Evolutionary conservation across 768 basidiomycete genomes (phyloP).

Genomic region (Lactarius evosmus): DNA sequence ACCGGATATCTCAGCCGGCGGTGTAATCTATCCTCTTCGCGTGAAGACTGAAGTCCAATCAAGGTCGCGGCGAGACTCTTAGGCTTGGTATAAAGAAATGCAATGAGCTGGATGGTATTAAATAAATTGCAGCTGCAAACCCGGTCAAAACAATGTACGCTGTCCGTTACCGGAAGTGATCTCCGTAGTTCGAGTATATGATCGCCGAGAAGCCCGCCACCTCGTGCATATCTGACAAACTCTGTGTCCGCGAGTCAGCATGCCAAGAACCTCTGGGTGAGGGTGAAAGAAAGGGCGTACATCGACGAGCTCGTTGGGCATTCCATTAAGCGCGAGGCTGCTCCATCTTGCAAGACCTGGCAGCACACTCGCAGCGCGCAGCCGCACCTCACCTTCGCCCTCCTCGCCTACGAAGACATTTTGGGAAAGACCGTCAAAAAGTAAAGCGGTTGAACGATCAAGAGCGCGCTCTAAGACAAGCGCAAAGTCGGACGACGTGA

Average conservation of each 20-base stretch:
- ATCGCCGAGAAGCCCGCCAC: slow-evolving; percentile 68
- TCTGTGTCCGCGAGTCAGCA: slow-evolving; percentile 39
- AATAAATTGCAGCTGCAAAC: not conserved
- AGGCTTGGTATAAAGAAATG: not conserved
- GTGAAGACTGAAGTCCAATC: not conserved
- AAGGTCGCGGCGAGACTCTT: not conserved
- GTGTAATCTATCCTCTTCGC: too few species aligned
- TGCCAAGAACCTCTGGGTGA: not conserved
- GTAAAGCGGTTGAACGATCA: slow-evolving; percentile 60
- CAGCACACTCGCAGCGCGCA: slow-evolving; percentile 74
- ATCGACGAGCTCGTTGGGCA: slow-evolving; percentile 81
- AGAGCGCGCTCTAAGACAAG: slow-evolving; percentile 70
- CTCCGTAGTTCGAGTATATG: slow-evolving; percentile 66
- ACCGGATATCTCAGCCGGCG: not conserved
- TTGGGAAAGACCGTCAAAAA: slow-evolving; percentile 61
- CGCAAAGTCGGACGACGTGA: slow-evolving; percentile 67
- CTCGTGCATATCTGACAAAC: slow-evolving; percentile 59
- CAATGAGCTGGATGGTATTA: not conserved
- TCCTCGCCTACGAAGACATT: slow-evolving; percentile 53
- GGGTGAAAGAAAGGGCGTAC: slow-evolving; percentile 44
- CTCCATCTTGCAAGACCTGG: slow-evolving; percentile 82
- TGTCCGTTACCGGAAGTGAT: slow-evolving; percentile 41
- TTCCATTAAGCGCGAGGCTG: slow-evolving; percentile 56
- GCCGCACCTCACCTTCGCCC: slow-evolving; percentile 41
- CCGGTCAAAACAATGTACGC: not conserved